phyloP scores from a whole-genome alignment of 306 rosid species.

The Quercus variabilis region DNA sequence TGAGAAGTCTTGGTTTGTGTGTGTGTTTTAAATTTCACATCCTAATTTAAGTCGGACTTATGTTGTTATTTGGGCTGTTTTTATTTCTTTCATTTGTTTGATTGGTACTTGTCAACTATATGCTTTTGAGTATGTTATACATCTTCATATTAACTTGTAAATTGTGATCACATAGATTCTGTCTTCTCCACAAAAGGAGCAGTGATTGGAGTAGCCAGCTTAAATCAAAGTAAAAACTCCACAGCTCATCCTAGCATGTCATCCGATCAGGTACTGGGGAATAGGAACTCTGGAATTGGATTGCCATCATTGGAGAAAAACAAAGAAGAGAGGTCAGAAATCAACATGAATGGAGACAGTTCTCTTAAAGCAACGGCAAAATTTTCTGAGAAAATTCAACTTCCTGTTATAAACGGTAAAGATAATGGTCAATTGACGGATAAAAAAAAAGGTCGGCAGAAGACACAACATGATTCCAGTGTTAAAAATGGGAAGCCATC shows the following conservation, averaged over 20 bases:
- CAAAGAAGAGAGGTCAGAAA: conserved; percentile 39
- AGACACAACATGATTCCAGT: conserved; percentile 32
- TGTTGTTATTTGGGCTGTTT: conserved; percentile 1
- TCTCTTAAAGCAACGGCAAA: conserved; percentile 32
- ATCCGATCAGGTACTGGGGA: conserved; percentile 30
- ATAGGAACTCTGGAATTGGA: conserved; percentile 34
- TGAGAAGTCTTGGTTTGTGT: conserved; percentile 12
- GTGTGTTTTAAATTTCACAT: conserved; percentile 2
- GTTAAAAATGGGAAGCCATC: conserved; percentile 48
- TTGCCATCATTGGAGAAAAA: conserved; percentile 40
- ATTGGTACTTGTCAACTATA: background rate
- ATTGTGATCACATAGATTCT: conserved; percentile 27
- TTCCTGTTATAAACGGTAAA: conserved; percentile 32
- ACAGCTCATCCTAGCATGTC: conserved; percentile 37
- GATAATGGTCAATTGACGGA: conserved; percentile 17
- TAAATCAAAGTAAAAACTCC: conserved; percentile 48
- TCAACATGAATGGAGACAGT: conserved; percentile 31
- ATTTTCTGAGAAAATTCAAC: conserved; percentile 36
- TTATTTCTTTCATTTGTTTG: conserved; percentile 6
- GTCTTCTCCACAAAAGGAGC: conserved; percentile 41
- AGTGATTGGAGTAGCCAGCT: conserved; percentile 24
- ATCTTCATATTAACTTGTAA: conserved; percentile 19
- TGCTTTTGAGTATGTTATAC: conserved; percentile 2
- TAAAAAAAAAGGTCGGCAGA: conserved; percentile 28
- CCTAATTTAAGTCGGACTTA: conserved; percentile 17